phyloP scores from a whole-genome alignment of 2,329 filamentous ascomycete species.

The Aspergillus unguis region DNA sequence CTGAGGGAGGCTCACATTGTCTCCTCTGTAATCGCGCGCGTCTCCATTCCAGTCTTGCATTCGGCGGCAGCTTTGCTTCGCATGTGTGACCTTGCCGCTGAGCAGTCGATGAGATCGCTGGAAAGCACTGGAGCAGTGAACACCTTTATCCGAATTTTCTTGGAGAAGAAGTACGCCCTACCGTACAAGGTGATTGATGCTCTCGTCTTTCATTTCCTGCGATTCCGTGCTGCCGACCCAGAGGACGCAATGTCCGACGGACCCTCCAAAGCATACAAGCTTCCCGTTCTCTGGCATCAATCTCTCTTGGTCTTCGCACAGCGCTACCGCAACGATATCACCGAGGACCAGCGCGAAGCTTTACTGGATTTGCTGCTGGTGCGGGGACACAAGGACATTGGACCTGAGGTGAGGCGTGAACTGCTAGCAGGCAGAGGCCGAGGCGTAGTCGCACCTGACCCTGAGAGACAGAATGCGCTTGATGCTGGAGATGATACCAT shows the following conservation, averaged over 20 bases:
- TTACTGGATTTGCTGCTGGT: conserved; percentile 80
- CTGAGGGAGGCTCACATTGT: conserved; percentile 90
- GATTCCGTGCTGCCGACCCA: conserved; percentile 68
- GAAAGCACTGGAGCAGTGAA: conserved; percentile 91
- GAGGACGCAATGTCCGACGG: conserved; percentile 53
- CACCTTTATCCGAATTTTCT: conserved; percentile 85
- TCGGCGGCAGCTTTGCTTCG: conserved; percentile 88
- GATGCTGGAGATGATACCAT: conserved; percentile 86
- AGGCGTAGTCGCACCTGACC: conserved; percentile 58
- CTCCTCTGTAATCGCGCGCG: conserved; percentile 75
- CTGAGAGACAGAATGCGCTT: conserved; percentile 55
- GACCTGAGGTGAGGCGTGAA: conserved; percentile 86
- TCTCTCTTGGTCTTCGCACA: conserved; percentile 88
- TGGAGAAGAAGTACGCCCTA: conserved; percentile 96
- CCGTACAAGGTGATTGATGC: conserved; percentile 94
- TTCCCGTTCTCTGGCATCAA: conserved; percentile 97
- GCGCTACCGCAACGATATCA: conserved; percentile 92
- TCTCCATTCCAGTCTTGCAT: conserved; percentile 86
- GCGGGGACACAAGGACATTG: conserved; percentile 82
- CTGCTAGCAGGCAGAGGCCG: conserved; percentile 82
- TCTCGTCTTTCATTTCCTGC: conserved; percentile 92
- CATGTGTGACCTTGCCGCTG: conserved; percentile 88
- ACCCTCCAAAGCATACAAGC: conserved; percentile 56
- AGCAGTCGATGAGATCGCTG: conserved; percentile 72
- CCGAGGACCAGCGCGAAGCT: conserved; percentile 89